A percentile compares a stretch with the other conserved stretches of the same genome.
Conservation (phyloP, 1,139 yeast species). For the Yamadazyma spencermartinsiae region DNA sequence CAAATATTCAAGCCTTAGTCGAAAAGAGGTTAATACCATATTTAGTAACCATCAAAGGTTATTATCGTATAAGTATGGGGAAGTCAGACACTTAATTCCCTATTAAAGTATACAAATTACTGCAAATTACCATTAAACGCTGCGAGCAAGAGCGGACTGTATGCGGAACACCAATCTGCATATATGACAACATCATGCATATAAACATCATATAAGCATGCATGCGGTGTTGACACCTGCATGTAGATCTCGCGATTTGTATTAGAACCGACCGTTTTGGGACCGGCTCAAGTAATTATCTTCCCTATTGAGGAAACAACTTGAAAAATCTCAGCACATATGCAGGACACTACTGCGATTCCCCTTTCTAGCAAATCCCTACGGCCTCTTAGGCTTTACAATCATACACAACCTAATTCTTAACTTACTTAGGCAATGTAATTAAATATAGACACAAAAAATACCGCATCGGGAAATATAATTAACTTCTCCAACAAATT, state of each 20-base stretch:
- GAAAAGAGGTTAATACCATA: too few species aligned
- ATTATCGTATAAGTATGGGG: background rate
- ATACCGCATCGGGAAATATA: background rate
- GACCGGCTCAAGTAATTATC: too few species aligned
- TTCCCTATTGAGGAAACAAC: too few species aligned
- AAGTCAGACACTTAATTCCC: background rate
- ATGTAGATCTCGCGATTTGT: too few species aligned
- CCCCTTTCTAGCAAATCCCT: background rate
- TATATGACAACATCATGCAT: background rate
- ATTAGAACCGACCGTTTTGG: too few species aligned
- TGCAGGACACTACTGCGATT: too few species aligned
- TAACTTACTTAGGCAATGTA: conserved; percentile 18
- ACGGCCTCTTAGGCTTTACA: background rate
- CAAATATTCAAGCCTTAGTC: background rate
- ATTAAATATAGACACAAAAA: conserved; percentile 1
- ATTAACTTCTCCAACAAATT: background rate
- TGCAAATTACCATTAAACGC: too few species aligned
- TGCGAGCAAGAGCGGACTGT: too few species aligned
- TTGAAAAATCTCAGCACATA: too few species aligned
- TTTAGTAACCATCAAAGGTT: background rate
- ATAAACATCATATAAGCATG: too few species aligned
- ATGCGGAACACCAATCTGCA: too few species aligned
- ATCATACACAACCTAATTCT: conserved; percentile 8
- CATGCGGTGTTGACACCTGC: too few species aligned
- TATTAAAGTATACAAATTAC: background rate